Evolutionary conservation across 768 basidiomycete species (phyloP), one percentile per base, ranked within the genome.

Genomic region (Boletus edulis): DNA sequence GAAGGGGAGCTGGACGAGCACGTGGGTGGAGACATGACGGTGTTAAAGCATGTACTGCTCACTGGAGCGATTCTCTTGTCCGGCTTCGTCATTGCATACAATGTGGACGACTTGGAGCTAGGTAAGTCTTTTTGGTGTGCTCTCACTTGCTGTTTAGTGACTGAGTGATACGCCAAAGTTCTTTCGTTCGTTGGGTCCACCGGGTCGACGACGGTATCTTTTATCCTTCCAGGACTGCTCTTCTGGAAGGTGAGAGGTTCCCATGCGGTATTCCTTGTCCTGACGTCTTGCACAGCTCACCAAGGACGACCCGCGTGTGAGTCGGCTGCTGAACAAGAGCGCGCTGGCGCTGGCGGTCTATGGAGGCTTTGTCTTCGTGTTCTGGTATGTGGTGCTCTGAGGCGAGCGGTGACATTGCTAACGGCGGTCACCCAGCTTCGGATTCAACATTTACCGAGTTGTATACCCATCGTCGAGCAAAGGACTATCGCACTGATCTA

Each of bases 181-280:
- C 78, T 98, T 34, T 92, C 94, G 5, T 97, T 99, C 67, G 96
- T 99, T 37, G 97, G 97, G 2, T 88, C 94, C 22, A 98, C 94
- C 1, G 97, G 97, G 13, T 96, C 93, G 14, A 97, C 95, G 24
- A 96, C 94, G 18, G 93, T 98, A 55, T 94, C 92, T 2, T 98
- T 98, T 74, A 97, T 98, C 65, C 80, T 97, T 35, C 95, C 94
- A 0, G 94, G 93, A 2, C 73, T 94, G 47, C 89, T 97, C 67
- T 97, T 91, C 75, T 98, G 92, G 87, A 87, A 91, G 87, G 90
- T 88, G 61, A 61, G 74, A 41, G 31, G 29, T 56, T 58, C 47
- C 31, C 52, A 56, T 57, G 51, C 46, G 46, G 49, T 14, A 27
- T 48, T 43, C 49, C 52, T 45, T 54, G 17, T 27, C 14, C 62